phyloP scores from a whole-genome alignment of 352 stramenopile species.

The Saprolegnia diclina region DNA sequence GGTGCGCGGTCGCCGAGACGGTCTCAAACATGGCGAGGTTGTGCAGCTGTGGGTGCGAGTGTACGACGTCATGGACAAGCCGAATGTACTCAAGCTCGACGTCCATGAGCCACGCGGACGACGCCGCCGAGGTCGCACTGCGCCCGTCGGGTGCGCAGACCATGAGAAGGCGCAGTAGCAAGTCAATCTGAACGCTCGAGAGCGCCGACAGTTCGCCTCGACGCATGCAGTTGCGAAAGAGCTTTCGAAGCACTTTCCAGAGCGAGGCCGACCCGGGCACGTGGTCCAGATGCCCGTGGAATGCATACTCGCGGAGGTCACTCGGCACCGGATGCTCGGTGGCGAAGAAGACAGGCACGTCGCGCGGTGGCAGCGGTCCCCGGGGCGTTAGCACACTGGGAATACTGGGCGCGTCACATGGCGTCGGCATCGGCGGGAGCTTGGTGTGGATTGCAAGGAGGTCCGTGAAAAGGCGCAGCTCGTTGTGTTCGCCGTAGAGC shows the following conservation, averaged over 20 bases:
- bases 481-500: conserved; percentile 11
- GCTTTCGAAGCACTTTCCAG: conserved; percentile 25
- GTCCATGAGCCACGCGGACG: conserved; percentile 5
- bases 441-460: conserved; percentile 15
- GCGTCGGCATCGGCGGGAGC: background rate
- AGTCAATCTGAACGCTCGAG: background rate
- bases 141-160: conserved; percentile 9
- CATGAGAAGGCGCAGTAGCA: background rate
- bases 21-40: background rate
- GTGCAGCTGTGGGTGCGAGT: background rate
- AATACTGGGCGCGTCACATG: background rate
- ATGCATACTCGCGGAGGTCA: conserved; percentile 17
- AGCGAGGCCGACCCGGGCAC: conserved; percentile 21
- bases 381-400: background rate
- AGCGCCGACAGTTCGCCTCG: background rate
- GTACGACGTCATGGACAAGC: conserved; percentile 24
- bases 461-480: conserved; percentile 15
- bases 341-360: background rate
- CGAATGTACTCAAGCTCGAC: conserved; percentile 22
- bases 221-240: background rate
- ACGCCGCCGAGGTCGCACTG: background rate
- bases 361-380: background rate
- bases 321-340: conserved; percentile 16
- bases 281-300: background rate
- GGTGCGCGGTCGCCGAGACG: background rate